Evolutionary conservation across 2,329 filamentous ascomycete species (phyloP), one percentile per base, ranked within the genome.

Genomic region (Camillea tinctor): DNA sequence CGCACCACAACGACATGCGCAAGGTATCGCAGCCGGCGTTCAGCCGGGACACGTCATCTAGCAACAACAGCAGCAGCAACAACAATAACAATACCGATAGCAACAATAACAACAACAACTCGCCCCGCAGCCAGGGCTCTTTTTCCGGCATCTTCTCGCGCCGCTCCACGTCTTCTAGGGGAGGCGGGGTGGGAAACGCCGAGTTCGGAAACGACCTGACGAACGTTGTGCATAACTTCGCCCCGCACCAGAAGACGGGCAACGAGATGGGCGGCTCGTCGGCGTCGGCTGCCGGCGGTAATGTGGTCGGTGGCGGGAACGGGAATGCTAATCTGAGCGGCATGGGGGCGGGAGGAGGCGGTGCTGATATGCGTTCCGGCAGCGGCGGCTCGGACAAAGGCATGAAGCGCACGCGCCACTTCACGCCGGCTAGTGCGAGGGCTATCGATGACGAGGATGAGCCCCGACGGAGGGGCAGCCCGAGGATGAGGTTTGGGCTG

Each of bases 381-480:
- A 64, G 58, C 21, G 59, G 66, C 55, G 59, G 66, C 55, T 62
- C 63, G 17, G 77, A 78, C 9, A 78, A 75, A 49, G 72, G 75
- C n/a, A 65, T 66, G 48, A 85, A 84, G 66, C 77, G 83, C 36
- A 70, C 72, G 58, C 76, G 80, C 13, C 74, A 78, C 55, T 80
- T 81, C 54, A 82, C 81, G 0, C 79, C 80, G 7, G 74, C 74
- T 2, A 78, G 80, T 40, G 68, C 73, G n/a, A 80, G 77, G 63
- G 77, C 69, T 8, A 77, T 81, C 17, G 81, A 81, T 48, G 77
- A 80, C 20, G 79, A 83, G 54, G 77, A 82, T 50, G 79, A 82
- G 61, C 75, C 77, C 36, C 74, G 74, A 13, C 72, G 74, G 23
- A 65, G 74, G 23, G 64, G 60, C n/a, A 78, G 74, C 57, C 75